A percentile compares a stretch with the other conserved stretches of the same genome.
These are phyloP conservation scores for Beta macrorhiza DNA, from an alignment of 179 eudicot species.

Conservation along the genomic window DNA sequence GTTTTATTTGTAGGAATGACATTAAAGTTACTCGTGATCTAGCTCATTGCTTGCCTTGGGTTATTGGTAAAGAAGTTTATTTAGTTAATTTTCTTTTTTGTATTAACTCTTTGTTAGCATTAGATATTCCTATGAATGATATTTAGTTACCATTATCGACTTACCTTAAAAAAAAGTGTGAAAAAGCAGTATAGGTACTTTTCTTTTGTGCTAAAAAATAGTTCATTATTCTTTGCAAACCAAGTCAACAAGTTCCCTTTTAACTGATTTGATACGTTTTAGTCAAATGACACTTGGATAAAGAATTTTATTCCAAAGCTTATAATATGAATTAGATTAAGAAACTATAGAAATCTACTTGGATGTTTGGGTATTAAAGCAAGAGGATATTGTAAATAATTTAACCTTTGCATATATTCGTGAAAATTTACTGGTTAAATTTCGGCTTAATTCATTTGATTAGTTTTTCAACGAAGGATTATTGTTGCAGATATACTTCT, in stretches of 20 bases:
- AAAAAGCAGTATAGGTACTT: neutral
- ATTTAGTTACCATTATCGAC: no score
- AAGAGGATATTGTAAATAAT: slow-evolving; percentile 15
- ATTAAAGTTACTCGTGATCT: no score
- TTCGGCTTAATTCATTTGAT: neutral
- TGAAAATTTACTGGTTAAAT: neutral
- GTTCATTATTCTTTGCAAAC: neutral
- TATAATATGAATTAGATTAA: neutral
- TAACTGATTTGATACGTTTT: neutral
- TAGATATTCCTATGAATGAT: no score
- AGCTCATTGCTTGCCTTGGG: no score
- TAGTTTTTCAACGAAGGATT: neutral
- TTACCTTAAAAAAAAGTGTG: neutral
- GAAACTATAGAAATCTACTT: neutral
- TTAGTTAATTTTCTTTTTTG: no score
- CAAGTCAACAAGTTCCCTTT: neutral
- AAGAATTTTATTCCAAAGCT: slow-evolving; percentile 10
- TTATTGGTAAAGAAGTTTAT: no score
- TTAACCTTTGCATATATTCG: slow-evolving; percentile 24
- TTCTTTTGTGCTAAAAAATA: neutral
- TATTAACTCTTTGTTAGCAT: no score
- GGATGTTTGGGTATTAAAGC: neutral
- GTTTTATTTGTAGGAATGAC: no score
- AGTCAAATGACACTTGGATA: slow-evolving; percentile 15
- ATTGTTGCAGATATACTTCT: neutral